A percentile compares a stretch with the other conserved stretches of the same genome.
These are phyloP conservation scores for Exobasidium cylindrosporum DNA, from an alignment of 1,284 basidiomycete genomes.

Conservation along the genomic window DNA sequence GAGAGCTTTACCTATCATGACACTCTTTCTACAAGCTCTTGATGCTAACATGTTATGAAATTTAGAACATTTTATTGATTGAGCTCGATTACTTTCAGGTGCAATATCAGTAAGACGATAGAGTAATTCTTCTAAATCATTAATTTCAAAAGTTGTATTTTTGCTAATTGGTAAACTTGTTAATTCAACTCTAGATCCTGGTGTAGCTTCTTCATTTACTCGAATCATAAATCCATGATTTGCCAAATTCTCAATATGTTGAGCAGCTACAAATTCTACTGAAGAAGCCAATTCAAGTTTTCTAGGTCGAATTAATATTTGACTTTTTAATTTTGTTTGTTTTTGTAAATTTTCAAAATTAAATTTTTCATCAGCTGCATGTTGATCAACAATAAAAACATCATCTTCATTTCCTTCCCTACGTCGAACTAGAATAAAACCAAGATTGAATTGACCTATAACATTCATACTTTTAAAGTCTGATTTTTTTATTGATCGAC, in stretches of 20 bases:
- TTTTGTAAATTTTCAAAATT: conserved; percentile 92
- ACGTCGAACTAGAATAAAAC: conserved; percentile 84
- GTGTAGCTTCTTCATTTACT: conserved; percentile 60
- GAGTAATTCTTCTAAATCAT: conserved; percentile 93
- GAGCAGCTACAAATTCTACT: conserved; percentile 82
- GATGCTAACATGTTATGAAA: conserved; percentile 94
- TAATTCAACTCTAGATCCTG: conserved; percentile 66
- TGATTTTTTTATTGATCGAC: conserved; percentile 78
- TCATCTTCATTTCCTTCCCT: conserved; percentile 33
- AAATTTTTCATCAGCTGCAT: conserved; percentile 85
- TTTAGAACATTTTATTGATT: conserved; percentile 79
- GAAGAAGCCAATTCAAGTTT: conserved; percentile 79
- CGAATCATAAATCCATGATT: conserved; percentile 82
- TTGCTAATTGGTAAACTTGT: conserved; percentile 69
- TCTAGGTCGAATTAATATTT: conserved; percentile 78
- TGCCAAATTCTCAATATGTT: conserved; percentile 76
- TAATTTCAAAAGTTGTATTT: neutral
- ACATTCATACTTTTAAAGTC: conserved; percentile 84
- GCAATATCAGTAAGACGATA: conserved; percentile 76
- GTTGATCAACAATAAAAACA: conserved; percentile 83
- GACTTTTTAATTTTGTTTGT: conserved; percentile 81
- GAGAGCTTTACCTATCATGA: conserved; percentile 89
- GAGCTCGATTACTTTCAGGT: conserved; percentile 62
- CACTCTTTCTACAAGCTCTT: conserved; percentile 89
- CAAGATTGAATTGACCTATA: conserved; percentile 91